Conservation (phyloP, 305 asterid species). For the Fraxinus baroniana region DNA sequence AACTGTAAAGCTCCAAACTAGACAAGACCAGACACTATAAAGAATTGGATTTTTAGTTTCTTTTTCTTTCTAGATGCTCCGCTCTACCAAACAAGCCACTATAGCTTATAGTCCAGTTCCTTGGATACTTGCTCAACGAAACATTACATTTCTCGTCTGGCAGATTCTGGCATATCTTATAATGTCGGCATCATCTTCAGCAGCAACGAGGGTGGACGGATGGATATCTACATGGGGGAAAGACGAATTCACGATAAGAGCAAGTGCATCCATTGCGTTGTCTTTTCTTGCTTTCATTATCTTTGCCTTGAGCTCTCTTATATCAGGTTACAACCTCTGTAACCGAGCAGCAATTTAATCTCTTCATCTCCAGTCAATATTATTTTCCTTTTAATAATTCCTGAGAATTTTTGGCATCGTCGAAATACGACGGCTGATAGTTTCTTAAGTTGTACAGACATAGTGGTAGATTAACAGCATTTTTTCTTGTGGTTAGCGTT, state of each 20-base stretch:
- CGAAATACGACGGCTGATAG: background rate
- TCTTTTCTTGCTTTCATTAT: constrained; percentile 41
- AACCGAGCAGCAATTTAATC: constrained; percentile 29
- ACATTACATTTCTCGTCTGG: background rate
- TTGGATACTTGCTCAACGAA: background rate
- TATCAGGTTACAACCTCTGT: constrained; percentile 45
- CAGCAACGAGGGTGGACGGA: constrained; percentile 43
- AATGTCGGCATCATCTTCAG: constrained; percentile 47
- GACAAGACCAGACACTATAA: background rate
- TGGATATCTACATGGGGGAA: constrained; percentile 50
- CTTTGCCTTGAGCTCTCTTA: constrained; percentile 43
- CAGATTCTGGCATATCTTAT: constrained; percentile 49
- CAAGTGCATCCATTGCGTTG: constrained; percentile 40
- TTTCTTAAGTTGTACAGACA: constrained; percentile 33
- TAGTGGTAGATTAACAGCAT: constrained; percentile 21
- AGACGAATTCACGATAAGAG: constrained; percentile 48
- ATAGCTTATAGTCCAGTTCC: background rate
- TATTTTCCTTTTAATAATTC: background rate
- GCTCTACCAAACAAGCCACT: background rate
- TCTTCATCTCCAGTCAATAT: background rate
- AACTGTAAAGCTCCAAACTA: background rate
- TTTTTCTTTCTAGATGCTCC: background rate
- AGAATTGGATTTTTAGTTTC: background rate
- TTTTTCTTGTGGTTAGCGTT: background rate
- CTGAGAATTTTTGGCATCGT: constrained; percentile 3